Percentiles rank a stretch among this genome's conserved stretches.
These are phyloP conservation scores for Xylaria sp. DNA, from an alignment of 2,329 filamentous ascomycete species.

Conservation along the genomic window DNA sequence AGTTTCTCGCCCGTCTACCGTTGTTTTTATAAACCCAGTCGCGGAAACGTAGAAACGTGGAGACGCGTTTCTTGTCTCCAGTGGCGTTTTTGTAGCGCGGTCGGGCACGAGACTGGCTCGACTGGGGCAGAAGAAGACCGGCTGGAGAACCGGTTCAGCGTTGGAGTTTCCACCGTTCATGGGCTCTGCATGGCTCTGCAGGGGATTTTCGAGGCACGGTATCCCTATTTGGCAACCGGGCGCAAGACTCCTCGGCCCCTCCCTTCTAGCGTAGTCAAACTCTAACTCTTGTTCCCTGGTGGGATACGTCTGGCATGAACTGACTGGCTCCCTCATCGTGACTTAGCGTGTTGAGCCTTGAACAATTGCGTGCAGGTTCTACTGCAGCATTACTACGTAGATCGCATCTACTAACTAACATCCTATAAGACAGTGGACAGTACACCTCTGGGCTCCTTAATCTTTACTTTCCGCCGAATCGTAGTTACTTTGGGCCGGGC, in stretches of 20 bases:
- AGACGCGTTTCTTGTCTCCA: conserved; percentile 15
- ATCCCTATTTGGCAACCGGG: conserved; percentile 23
- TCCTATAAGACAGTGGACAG: not conserved
- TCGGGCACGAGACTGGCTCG: conserved; percentile 37
- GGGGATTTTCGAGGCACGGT: conserved; percentile 11
- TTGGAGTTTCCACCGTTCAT: conserved; percentile 26
- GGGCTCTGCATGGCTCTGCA: not conserved
- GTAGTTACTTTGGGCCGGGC: not conserved
- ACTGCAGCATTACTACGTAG: conserved; percentile 1
- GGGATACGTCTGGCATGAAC: conserved; percentile 15
- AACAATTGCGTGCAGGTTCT: conserved; percentile 21
- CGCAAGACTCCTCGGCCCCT: conserved; percentile 28
- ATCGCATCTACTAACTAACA: not conserved
- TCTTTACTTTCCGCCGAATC: conserved; percentile 23
- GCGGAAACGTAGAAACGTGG: conserved; percentile 3
- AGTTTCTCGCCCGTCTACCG: not conserved
- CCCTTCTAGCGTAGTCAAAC: conserved; percentile 8
- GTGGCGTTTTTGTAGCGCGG: conserved; percentile 26
- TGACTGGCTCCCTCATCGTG: not conserved
- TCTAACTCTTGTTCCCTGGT: not conserved
- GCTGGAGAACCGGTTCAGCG: conserved; percentile 5
- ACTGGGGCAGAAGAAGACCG: not conserved
- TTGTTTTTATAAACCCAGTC: conserved; percentile 5
- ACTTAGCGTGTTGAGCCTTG: conserved; percentile 18
- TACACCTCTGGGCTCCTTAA: conserved; percentile 11